phyloP scores from a whole-genome alignment of 2,329 filamentous ascomycete genomes.

The Sporothrix dimorphospora region DNA sequence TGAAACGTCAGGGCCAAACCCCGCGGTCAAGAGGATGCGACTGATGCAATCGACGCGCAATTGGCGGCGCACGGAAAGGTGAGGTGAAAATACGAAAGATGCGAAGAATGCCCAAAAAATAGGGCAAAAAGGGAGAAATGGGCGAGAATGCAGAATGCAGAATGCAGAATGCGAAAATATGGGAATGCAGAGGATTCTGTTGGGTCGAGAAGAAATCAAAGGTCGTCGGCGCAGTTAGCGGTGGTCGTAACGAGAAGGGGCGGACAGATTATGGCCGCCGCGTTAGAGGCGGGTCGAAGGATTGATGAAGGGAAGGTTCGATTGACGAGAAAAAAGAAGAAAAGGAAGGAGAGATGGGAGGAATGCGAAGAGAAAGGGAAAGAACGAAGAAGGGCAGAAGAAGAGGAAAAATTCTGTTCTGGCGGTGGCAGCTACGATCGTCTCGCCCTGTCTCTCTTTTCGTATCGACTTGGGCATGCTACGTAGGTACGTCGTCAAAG shows the following conservation, averaged over 20 bases:
- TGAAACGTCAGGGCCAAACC: neutral
- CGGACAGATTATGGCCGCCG: neutral
- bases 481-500: slow-evolving; percentile 26
- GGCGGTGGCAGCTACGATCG: slow-evolving; percentile 27
- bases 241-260: slow-evolving; percentile 6
- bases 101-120: neutral
- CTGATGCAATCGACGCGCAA: slow-evolving; percentile 11
- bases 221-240: slow-evolving; percentile 1
- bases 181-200: neutral
- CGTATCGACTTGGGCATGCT: neutral
- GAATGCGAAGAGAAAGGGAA: neutral
- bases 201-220: slow-evolving; percentile 10
- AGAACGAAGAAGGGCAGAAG: slow-evolving; percentile 1
- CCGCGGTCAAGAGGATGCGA: slow-evolving; percentile 4
- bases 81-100: neutral
- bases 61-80: neutral
- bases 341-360: slow-evolving; percentile 3
- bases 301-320: neutral
- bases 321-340: neutral
- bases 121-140: neutral
- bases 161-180: neutral
- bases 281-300: neutral
- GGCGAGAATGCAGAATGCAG: neutral
- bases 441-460: slow-evolving; percentile 17
- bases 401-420: neutral